Base-by-base conservation (phyloP, 2,329 filamentous ascomycete species). In the Microcera coccophila region DNA sequence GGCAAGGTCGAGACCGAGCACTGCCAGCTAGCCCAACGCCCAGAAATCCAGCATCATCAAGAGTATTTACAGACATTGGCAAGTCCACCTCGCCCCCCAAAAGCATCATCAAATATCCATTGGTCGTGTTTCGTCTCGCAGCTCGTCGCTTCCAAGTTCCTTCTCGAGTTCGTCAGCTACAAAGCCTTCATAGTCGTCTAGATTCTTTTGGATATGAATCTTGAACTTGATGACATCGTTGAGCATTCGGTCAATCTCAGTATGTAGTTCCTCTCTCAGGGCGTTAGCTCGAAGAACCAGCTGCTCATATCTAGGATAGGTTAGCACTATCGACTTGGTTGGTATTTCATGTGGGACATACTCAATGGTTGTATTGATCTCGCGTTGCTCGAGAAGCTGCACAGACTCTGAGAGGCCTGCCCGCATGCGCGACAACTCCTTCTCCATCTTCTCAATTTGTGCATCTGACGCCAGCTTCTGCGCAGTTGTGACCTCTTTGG, bases 151-250 rank as follows among this genome's bases (percentile, higher is more conserved):
- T n/a, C 82, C 81, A 17, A 90, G 70, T 67, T 90, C 86, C 61
- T 84, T 81, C 70, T 95, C 88, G n/a, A 96, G 82, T 69, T 97
- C 91, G 53, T 95, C 87, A 2, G 87, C 84, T 5, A 96, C 89
- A 62, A 96, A 95, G 42, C 84, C 82, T 68, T 98, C 93, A 64
- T 95, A 97, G 60, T 93, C 88, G 62, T 96, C 91, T 41, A 98
- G 73, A 45, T 82, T 85, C 70, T 90, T 90, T 66, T 98, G 93
- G 39, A 98, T 76, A 61, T 97, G 90, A 52, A 98, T 87, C 71
- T 98, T 98, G 79, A 98, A 97, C 61, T 94, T 90, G 71, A 97
- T 95, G 49, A 96, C 86, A 62, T 97, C 90, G 69, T 96, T 95
- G 47, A 98, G 72, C 80, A 97, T 95, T 57, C 84, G 85, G 70